Base-by-base conservation (phyloP, 345 rosid species). In the Luvunga scandens region DNA sequence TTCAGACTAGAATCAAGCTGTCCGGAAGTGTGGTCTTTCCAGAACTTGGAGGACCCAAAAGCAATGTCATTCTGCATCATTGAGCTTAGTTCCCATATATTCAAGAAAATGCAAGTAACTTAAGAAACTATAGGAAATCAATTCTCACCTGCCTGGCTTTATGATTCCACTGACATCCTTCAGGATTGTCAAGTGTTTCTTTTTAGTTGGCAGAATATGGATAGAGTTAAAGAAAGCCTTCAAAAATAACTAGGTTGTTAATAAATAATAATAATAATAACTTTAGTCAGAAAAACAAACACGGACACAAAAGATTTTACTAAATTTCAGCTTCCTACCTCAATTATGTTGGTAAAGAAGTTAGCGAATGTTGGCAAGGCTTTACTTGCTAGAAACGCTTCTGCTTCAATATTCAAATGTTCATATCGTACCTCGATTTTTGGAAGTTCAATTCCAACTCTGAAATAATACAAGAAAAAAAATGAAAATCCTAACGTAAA, bases 141-240 rank as follows among this genome's bases (percentile, higher is more conserved):
- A 25, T 48, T 4, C 66, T 56, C 71, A 93, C 96, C 94, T 89
- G 71, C 90, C 85, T 31, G 95, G 98, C 79, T 85, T 94, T 71
- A 94, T 77, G 69, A 92, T 79, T 77, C 97, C 98, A 28, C 88
- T 91, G 50, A 90, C 87, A 78, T 92, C 90, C 7, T 84, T 83
- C 39, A 94, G 98, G 77, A 94, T 91, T 24, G 87, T 81, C 38
- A 89, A 63, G 30, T 78, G 87, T 82, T 77, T 87, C 83, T 87
- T 94, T 75, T 76, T 85, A 78, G 81, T 87, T 7, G 85, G 86
- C 73, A 89, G 72, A 70, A 93, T 45, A 45, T 45, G 50, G 50
- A 45, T 3, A 12, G 5, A 12, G 18, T 3, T 45, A 12, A 45
- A 45, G 61, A 86, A 9, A 27, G 48, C 88, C 88, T 85, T 80